Evolutionary conservation across 2,329 filamentous ascomycete species (phyloP).

Genomic region (Xylariaceae sp.): DNA sequence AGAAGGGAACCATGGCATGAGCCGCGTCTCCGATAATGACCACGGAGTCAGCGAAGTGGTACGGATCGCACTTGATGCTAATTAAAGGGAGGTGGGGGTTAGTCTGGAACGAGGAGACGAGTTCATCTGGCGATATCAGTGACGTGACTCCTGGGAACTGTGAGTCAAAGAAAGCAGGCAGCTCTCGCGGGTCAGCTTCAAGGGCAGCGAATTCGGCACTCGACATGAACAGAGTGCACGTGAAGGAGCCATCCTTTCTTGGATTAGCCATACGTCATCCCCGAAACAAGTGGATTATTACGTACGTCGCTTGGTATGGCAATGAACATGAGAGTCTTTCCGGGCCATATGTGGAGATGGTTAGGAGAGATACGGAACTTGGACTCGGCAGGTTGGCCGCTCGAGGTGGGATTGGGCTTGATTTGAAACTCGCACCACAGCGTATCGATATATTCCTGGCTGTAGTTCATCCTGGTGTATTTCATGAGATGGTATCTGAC

Average conservation of each 20-base stretch:
- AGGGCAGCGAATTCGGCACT: conserved; percentile 64
- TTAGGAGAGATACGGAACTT: conserved; percentile 81
- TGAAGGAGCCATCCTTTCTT: conserved; percentile 80
- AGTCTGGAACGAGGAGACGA: conserved; percentile 68
- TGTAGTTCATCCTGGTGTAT: conserved; percentile 81
- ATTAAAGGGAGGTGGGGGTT: conserved; percentile 93
- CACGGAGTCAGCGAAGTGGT: conserved; percentile 71
- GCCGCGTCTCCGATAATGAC: conserved; percentile 92
- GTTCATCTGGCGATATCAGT: conserved; percentile 62
- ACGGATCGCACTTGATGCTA: conserved; percentile 85
- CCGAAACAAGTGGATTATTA: neutral
- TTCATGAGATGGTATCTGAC: conserved; percentile 96
- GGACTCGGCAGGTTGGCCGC: conserved; percentile 33
- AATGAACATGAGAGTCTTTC: conserved; percentile 95
- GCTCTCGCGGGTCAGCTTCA: conserved; percentile 54
- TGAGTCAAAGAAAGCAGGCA: conserved; percentile 71
- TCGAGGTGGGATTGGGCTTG: conserved; percentile 42
- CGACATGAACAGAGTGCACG: conserved; percentile 88
- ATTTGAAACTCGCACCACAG: conserved; percentile 97
- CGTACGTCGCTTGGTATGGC: conserved; percentile 72
- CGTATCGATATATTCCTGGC: conserved; percentile 92
- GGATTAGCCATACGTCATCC: conserved; percentile 11
- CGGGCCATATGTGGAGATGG: conserved; percentile 97
- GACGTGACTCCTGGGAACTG: conserved; percentile 83
- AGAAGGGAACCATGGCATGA: conserved; percentile 98